These are phyloP conservation scores for Ascochyta clinopodiicola DNA, from an alignment of 2,329 filamentous ascomycete species.

Conservation along the genomic window DNA sequence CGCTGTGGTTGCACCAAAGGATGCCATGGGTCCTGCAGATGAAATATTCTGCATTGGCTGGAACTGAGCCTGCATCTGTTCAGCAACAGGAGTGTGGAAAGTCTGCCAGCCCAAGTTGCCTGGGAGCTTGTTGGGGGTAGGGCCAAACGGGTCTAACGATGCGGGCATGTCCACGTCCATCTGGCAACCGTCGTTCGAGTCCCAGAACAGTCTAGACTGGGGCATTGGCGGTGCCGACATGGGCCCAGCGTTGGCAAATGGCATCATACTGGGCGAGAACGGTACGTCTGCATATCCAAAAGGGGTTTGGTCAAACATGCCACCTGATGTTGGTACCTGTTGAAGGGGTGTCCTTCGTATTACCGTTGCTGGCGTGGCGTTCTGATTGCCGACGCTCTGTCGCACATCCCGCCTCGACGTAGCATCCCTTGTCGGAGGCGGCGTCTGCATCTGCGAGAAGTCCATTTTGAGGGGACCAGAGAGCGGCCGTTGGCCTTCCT, in stretches of 20 bases:
- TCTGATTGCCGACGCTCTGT: conserved; percentile 36
- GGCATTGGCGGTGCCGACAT: conserved; percentile 64
- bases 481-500: conserved; percentile 23
- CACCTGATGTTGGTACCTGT: conserved; percentile 32
- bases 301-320: conserved; percentile 47
- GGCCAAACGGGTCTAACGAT: conserved; percentile 43
- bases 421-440: conserved; percentile 64
- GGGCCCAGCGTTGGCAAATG: conserved; percentile 59
- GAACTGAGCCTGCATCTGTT: conserved; percentile 45
- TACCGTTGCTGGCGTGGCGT: conserved; percentile 48
- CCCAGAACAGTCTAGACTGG: conserved; percentile 53
- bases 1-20: conserved; percentile 32
- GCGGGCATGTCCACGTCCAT: conserved; percentile 47
- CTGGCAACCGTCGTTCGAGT: conserved; percentile 37
- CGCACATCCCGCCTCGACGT: conserved; percentile 57
- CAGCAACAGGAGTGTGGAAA: conserved; percentile 35
- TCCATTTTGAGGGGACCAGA: conserved; percentile 47
- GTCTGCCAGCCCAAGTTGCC: conserved; percentile 41
- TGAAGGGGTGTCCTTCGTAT: conserved; percentile 49
- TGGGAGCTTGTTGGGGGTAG: conserved; percentile 45
- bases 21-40: conserved; percentile 29
- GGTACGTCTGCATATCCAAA: conserved; percentile 61
- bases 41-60: conserved; percentile 41
- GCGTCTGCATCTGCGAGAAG: conserved; percentile 64
- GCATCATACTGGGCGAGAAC: conserved; percentile 65